A percentile compares a stretch with the other conserved stretches of the same genome.
Evolutionary conservation across 2,329 filamentous ascomycete genomes (phyloP).

Genomic region (Alternaria alternata): DNA sequence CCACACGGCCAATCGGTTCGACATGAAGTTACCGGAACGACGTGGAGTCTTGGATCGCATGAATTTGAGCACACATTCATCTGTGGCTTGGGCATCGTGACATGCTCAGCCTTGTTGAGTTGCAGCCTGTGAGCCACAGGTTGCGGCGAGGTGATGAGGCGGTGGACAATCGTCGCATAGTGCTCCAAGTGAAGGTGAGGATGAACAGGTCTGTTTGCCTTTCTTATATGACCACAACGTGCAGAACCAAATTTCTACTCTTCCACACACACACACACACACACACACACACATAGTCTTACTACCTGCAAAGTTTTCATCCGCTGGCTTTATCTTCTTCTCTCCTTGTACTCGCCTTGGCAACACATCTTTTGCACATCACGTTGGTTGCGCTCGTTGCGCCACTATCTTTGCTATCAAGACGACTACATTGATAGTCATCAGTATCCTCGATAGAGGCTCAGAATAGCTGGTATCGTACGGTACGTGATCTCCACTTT

Average conservation of each 20-base stretch:
- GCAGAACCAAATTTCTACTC: neutral
- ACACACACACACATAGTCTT: neutral
- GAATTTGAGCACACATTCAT: neutral
- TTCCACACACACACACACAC: neutral
- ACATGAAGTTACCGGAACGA: neutral
- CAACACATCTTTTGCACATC: neutral
- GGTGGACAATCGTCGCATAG: neutral
- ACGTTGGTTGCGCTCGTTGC: neutral
- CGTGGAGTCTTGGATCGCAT: constrained; percentile 1
- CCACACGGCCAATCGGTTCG: neutral
- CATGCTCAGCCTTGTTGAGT: neutral
- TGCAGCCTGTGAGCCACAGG: neutral
- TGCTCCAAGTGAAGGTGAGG: constrained; percentile 8
- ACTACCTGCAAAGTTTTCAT: neutral
- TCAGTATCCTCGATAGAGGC: neutral
- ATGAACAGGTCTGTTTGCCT: constrained; percentile 6
- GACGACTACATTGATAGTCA: neutral
- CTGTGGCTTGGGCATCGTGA: neutral
- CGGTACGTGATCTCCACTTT: neutral
- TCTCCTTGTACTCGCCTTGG: neutral
- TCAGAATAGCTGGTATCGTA: neutral
- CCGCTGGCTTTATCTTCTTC: neutral
- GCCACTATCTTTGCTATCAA: neutral
- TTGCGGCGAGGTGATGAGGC: constrained; percentile 7
- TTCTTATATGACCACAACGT: neutral